Evolutionary conservation across 1,284 basidiomycete genomes (phyloP).

Genomic region (Moesziomyces aphidis): DNA sequence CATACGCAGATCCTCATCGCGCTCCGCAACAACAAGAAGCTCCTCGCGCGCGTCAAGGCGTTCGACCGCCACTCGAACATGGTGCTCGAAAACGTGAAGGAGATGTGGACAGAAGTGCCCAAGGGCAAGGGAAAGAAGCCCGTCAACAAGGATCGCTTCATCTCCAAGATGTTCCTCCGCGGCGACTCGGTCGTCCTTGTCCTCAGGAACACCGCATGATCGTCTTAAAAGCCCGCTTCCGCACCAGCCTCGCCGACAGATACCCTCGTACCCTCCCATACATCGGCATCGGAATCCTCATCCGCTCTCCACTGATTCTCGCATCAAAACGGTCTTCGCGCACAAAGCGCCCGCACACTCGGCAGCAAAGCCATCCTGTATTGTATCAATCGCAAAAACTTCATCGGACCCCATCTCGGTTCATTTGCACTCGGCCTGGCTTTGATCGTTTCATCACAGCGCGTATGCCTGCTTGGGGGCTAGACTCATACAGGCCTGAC

Average conservation of each 20-base stretch:
- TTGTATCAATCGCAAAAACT: no score
- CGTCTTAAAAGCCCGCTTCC: no score
- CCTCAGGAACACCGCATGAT: constrained; percentile 41
- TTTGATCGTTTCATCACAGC: no score
- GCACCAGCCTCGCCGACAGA: neutral
- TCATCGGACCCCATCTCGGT: no score
- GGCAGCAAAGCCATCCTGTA: no score
- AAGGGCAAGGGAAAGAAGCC: constrained; percentile 99
- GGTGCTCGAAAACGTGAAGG: constrained; percentile 72
- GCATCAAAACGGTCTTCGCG: no score
- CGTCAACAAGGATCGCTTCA: constrained; percentile 91
- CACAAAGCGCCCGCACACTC: no score
- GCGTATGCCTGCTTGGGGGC: no score
- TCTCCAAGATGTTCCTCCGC: constrained; percentile 89
- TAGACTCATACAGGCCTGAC: no score
- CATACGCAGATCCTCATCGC: constrained; percentile 98
- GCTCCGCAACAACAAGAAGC: constrained; percentile 97
- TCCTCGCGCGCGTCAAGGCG: constrained; percentile 96
- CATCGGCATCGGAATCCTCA: no score
- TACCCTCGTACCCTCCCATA: neutral
- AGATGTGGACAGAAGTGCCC: constrained; percentile 98
- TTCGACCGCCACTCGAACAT: constrained; percentile 99
- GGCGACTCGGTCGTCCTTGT: constrained; percentile 67
- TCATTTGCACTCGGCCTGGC: no score
- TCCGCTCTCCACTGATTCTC: no score